Conservation (phyloP, 1,284 basidiomycete species). For the Thecaphora thlaspeos region DNA sequence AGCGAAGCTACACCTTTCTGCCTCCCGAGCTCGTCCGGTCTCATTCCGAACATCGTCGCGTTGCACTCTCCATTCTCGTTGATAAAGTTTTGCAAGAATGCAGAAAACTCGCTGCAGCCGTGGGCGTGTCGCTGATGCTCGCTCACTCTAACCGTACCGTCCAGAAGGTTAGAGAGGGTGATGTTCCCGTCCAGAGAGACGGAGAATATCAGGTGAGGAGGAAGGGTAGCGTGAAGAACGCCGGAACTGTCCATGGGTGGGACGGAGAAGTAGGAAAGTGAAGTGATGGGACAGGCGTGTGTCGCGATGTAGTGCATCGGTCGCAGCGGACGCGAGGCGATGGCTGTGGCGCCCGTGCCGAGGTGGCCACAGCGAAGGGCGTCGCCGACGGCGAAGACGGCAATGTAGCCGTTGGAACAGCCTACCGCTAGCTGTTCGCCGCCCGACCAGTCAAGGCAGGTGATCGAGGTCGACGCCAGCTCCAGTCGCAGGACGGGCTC, state of each 20-base stretch:
- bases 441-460: slow-evolving; percentile 26
- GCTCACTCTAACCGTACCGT: background rate
- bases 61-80: slow-evolving; percentile 4
- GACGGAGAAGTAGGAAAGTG: slow-evolving; percentile 15
- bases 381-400: slow-evolving; percentile 19
- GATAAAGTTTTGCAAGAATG: slow-evolving; percentile 1
- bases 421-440: slow-evolving; percentile 32
- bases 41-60: slow-evolving; percentile 15
- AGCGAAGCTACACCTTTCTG: slow-evolving; percentile 4
- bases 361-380: background rate
- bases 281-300: slow-evolving; percentile 16
- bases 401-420: slow-evolving; percentile 21
- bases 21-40: background rate
- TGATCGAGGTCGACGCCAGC: slow-evolving; percentile 10
- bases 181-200: slow-evolving; percentile 16
- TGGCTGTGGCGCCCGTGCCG: too few relatives aligned
- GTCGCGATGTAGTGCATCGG: slow-evolving; percentile 13
- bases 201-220: slow-evolving; percentile 9
- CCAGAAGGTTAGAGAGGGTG: background rate
- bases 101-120: slow-evolving; percentile 8
- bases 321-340: background rate
- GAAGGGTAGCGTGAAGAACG: background rate
- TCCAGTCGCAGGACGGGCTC: slow-evolving; percentile 16
- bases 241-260: slow-evolving; percentile 12
- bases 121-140: slow-evolving; percentile 14